Percentiles rank a stretch among this genome's conserved stretches.
Evolutionary conservation across 306 rosid species (phyloP).

Genomic region (Quercus bicolor): DNA sequence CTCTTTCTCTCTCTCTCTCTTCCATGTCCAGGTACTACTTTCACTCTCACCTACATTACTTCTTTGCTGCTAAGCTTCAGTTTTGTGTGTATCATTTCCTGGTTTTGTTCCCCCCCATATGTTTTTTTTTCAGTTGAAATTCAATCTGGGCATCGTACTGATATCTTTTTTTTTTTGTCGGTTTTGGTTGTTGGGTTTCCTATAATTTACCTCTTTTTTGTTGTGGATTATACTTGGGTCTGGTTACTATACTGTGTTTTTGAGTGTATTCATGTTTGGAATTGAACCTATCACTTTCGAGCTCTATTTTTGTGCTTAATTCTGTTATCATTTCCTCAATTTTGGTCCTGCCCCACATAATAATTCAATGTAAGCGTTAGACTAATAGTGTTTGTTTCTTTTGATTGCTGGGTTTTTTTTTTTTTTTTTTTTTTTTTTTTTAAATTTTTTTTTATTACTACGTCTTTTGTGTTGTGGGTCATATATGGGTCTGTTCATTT

Average conservation of each 20-base stretch:
- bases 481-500: neutral
- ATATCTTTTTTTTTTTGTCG: neutral
- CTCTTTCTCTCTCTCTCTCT: neutral
- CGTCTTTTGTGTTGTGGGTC: neutral
- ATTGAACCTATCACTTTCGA: neutral
- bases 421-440: no score
- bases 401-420: neutral
- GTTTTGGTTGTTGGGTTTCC: conserved; percentile 1
- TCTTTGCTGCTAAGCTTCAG: neutral
- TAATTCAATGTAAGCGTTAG: neutral
- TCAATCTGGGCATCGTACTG: neutral
- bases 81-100: neutral
- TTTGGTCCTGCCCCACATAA: neutral
- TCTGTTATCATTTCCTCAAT: neutral
- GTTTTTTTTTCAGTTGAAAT: neutral
- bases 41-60: neutral
- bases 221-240: neutral
- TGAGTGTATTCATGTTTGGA: neutral
- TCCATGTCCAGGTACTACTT: conserved; percentile 7
- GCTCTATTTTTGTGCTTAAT: neutral
- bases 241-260: neutral
- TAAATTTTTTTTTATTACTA: neutral
- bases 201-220: neutral
- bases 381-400: neutral
- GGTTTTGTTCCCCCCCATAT: neutral